Conservation (phyloP, 768 basidiomycete genomes). For the Amanita inopinata region DNA sequence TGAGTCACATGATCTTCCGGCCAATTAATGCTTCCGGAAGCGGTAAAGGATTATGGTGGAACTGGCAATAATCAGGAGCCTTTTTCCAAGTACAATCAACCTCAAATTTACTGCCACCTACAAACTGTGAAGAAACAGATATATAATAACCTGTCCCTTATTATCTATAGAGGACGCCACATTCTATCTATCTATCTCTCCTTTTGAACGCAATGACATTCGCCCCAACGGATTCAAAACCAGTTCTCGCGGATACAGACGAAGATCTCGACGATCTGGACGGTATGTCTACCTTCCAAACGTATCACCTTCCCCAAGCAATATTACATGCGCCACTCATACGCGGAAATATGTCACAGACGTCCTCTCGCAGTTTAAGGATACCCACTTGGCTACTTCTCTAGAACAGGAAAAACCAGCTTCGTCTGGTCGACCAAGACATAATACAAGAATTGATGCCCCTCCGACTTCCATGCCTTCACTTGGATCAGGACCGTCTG, state of each 20-base stretch:
- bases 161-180: no score
- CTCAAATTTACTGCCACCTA: no score
- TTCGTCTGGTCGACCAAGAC: constrained; percentile 28
- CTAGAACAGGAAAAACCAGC: constrained; percentile 18
- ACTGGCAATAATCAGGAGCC: no score
- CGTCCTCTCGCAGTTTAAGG: constrained; percentile 35
- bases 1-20: background rate
- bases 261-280: constrained; percentile 69
- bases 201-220: background rate
- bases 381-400: constrained; percentile 22
- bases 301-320: constrained; percentile 3
- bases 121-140: no score
- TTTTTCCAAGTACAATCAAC: no score
- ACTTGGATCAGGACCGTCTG: constrained; percentile 16
- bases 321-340: background rate
- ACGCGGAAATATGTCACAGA: constrained; percentile 22
- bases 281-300: constrained; percentile 21
- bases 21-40: background rate
- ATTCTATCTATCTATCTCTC: background rate
- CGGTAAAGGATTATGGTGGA: no score
- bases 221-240: background rate
- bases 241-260: constrained; percentile 18
- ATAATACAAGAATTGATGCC: constrained; percentile 39
- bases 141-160: no score
- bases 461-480: constrained; percentile 29